phyloP scores from a whole-genome alignment of 176 grass and related monocot species.

The Pontederia paniculata region DNA sequence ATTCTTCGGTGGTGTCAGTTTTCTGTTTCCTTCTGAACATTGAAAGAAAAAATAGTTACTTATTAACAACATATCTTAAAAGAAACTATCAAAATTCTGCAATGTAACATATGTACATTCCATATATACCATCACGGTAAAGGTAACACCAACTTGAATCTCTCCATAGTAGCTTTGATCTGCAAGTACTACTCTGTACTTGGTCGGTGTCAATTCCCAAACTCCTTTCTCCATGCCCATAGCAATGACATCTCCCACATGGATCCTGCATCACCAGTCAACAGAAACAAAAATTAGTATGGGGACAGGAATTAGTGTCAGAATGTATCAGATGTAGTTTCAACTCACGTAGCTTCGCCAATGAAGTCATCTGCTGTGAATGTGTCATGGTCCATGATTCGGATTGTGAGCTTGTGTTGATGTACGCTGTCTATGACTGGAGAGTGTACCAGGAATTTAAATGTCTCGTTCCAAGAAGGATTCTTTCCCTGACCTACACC shows the following conservation, averaged over 20 bases:
- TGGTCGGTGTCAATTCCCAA: constrained; percentile 25
- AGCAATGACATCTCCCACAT: constrained; percentile 53
- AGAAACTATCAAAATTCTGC: no score
- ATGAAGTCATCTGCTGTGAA: constrained; percentile 69
- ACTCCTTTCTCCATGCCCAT: constrained; percentile 45
- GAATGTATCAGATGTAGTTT: background rate
- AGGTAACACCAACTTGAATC: constrained; percentile 50
- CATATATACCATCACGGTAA: constrained; percentile 24
- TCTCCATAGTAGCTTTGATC: constrained; percentile 53
- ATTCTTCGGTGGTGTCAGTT: constrained; percentile 5
- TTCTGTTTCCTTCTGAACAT: constrained; percentile 1
- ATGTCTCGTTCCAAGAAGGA: constrained; percentile 74
- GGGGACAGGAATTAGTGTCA: no score
- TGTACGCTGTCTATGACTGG: constrained; percentile 1
- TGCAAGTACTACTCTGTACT: constrained; percentile 45
- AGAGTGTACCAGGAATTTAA: constrained; percentile 58
- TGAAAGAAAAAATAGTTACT: background rate
- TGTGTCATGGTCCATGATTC: constrained; percentile 58
- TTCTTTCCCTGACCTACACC: constrained; percentile 53
- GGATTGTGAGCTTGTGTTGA: constrained; percentile 63
- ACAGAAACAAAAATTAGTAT: no score
- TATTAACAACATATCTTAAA: background rate
- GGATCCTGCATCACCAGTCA: constrained; percentile 34
- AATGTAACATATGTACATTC: no score
- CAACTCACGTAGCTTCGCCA: constrained; percentile 73